Evolutionary conservation across 225 moss, liverwort and hornwort species (phyloP).

Genomic region (Asterella californica): DNA sequence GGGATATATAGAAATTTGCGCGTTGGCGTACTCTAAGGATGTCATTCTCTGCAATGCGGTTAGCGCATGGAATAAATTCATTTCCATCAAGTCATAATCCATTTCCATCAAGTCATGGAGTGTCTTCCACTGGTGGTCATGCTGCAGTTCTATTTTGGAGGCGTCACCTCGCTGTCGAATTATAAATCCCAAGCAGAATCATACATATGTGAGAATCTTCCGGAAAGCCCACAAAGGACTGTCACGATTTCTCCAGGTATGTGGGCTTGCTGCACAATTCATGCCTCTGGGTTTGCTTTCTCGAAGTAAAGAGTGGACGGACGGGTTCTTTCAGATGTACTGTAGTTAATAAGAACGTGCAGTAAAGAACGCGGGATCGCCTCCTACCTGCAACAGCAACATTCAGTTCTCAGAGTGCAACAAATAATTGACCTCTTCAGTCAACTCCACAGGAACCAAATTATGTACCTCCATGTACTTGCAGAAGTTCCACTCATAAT

Average conservation of each 20-base stretch:
- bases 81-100: background rate
- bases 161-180: constrained; percentile 40
- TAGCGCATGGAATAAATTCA: background rate
- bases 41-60: background rate
- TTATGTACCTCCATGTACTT: too few species aligned
- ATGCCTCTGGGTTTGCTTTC: background rate
- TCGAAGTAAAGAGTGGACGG: background rate
- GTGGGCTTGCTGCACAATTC: too few species aligned
- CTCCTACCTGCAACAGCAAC: too few species aligned
- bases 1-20: background rate
- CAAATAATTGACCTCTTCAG: background rate
- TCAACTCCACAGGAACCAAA: background rate
- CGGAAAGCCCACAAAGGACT: constrained; percentile 42
- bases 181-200: constrained; percentile 66
- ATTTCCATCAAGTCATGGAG: background rate
- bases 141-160: constrained; percentile 45
- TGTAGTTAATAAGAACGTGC: too few species aligned
- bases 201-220: constrained; percentile 58
- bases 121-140: background rate
- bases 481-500: too few species aligned
- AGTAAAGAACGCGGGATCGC: too few species aligned
- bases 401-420: too few species aligned
- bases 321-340: background rate
- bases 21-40: too few species aligned
- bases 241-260: constrained; percentile 64